Evolutionary conservation across 495 filamentous ascomycete species (phyloP).

Genomic region (Tetracladium marchalianum): DNA sequence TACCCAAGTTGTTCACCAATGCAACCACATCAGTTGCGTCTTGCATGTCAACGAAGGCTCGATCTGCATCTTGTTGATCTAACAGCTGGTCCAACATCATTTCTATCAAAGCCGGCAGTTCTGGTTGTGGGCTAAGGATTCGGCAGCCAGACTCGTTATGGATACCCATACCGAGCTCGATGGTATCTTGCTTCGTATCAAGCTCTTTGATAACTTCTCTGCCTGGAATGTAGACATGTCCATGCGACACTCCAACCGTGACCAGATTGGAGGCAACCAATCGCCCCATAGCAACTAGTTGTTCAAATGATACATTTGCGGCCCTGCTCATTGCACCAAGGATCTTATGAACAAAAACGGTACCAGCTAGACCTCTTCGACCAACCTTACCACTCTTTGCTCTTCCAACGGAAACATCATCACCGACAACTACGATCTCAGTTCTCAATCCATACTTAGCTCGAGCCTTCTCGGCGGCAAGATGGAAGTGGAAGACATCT

Average conservation of each 20-base stretch:
- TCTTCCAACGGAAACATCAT: conserved; percentile 85
- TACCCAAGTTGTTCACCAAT: conserved; percentile 86
- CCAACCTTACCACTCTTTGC: conserved; percentile 78
- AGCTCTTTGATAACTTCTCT: conserved; percentile 22
- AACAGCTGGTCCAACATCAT: conserved; percentile 74
- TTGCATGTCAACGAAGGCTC: conserved; percentile 57
- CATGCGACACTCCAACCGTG: conserved; percentile 68
- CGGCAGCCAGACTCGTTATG: conserved; percentile 79
- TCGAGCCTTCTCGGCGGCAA: conserved; percentile 82
- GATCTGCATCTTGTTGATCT: conserved; percentile 34
- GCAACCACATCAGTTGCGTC: conserved; percentile 53
- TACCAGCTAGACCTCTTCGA: conserved; percentile 78
- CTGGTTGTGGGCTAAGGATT: conserved; percentile 24
- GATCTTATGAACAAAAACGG: conserved; percentile 79
- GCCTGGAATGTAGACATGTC: conserved; percentile 86
- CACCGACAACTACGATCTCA: conserved; percentile 85
- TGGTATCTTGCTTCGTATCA: conserved; percentile 48
- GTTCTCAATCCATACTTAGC: conserved; percentile 57
- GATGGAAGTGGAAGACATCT: conserved; percentile 86
- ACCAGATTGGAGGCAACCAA: conserved; percentile 65
- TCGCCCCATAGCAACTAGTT: conserved; percentile 59
- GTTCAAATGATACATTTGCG: conserved; percentile 46
- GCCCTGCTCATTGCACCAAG: conserved; percentile 65
- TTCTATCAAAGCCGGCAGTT: conserved; percentile 56
- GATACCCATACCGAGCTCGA: conserved; percentile 95